phyloP scores from a whole-genome alignment of 257 asterid genomes.

The Nicotiana knightiana region DNA sequence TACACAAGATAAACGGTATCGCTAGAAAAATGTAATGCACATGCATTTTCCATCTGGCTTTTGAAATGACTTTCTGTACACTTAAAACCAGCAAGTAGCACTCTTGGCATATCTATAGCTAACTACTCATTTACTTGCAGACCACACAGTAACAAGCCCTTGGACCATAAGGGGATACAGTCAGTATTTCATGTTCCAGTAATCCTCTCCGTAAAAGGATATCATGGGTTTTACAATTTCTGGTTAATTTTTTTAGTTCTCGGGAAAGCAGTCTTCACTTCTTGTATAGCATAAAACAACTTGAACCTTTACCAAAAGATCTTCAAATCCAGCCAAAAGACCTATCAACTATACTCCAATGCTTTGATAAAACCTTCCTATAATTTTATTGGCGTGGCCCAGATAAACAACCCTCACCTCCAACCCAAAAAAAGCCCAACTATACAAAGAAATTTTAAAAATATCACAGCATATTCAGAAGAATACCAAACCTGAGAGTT shows the following conservation, averaged over 20 bases:
- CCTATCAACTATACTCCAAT: not conserved
- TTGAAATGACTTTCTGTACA: not conserved
- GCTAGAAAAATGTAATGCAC: not conserved
- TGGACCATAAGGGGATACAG: not conserved
- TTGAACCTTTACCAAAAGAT: not conserved
- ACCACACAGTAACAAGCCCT: not conserved
- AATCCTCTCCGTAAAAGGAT: not conserved
- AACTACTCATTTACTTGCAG: not conserved
- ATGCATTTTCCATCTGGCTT: not conserved
- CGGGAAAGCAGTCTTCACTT: not conserved
- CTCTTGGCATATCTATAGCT: not conserved
- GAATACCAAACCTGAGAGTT: not conserved
- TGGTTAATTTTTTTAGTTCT: not conserved
- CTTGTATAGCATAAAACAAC: constrained; percentile 1
- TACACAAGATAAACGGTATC: not conserved
- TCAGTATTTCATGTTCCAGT: not conserved
- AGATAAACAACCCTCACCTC: not conserved
- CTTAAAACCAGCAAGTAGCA: not conserved
- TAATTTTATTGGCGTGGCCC: not conserved
- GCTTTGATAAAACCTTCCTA: not conserved
- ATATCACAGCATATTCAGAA: not conserved
- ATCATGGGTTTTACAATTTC: not conserved
- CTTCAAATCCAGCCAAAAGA: not conserved
- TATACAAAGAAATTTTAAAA: not conserved
- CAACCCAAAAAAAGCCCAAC: not conserved